phyloP scores from a whole-genome alignment of 108 stramenopile species.

The Cyclotella atomus region DNA sequence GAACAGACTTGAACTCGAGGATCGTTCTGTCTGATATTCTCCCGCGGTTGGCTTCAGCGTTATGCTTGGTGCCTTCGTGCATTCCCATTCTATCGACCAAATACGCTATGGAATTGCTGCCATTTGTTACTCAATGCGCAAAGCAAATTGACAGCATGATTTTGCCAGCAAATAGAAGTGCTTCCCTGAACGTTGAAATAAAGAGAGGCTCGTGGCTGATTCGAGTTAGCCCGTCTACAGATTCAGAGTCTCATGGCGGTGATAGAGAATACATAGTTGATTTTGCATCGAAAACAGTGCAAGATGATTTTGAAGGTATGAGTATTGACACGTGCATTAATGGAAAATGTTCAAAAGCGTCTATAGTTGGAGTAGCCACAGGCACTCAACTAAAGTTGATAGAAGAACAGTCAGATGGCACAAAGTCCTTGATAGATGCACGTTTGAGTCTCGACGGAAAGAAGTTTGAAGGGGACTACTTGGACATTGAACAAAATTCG shows the following conservation, averaged over 20 bases:
- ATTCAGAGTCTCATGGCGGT: slow-evolving; percentile 29
- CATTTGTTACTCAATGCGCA: slow-evolving; percentile 59
- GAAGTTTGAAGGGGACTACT: slow-evolving; percentile 78
- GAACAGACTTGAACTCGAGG: slow-evolving; percentile 3
- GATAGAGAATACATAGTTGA: slow-evolving; percentile 72
- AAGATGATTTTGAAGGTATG: too few species aligned
- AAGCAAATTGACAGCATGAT: slow-evolving; percentile 38
- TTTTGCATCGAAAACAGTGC: slow-evolving; percentile 14
- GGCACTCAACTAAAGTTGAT: slow-evolving; percentile 70
- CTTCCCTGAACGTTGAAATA: slow-evolving; percentile 39
- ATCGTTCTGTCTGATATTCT: slow-evolving; percentile 45
- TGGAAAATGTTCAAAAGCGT: slow-evolving; percentile 56
- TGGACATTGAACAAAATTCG: slow-evolving; percentile 65
- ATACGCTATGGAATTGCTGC: slow-evolving; percentile 64
- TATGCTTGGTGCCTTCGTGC: slow-evolving; percentile 70
- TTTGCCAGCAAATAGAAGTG: slow-evolving; percentile 12
- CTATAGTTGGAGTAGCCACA: slow-evolving; percentile 53
- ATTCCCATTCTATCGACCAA: slow-evolving; percentile 76
- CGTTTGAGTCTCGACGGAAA: slow-evolving; percentile 68
- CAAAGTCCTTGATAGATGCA: slow-evolving; percentile 59
- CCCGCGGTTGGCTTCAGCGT: slow-evolving; percentile 60
- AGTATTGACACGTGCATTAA: slow-evolving; percentile 37
- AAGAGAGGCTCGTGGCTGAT: slow-evolving; percentile 73
- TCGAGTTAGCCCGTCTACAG: slow-evolving; percentile 50
- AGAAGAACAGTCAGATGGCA: slow-evolving; percentile 63